Percentiles rank a stretch among this genome's conserved stretches.
phyloP scores from a whole-genome alignment of 176 grass and related monocot species.

The Raddia guianensis region DNA sequence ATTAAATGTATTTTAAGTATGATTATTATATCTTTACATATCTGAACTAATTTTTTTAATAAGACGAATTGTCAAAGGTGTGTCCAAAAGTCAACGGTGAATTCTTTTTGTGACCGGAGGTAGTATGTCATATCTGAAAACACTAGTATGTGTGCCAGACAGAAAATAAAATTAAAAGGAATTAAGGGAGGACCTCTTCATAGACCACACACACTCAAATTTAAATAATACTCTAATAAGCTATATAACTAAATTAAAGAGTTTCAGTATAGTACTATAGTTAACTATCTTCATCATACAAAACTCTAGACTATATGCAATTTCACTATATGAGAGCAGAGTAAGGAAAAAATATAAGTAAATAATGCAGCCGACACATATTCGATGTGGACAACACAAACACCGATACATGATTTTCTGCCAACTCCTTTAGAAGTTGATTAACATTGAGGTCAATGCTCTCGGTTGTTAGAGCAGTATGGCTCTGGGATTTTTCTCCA shows the following conservation, averaged over 20 bases:
- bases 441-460: background rate
- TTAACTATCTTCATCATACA: background rate
- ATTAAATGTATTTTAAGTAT: no score
- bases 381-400: background rate
- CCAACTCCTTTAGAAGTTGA: background rate
- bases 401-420: background rate
- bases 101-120: no score
- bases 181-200: background rate
- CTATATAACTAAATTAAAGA: background rate
- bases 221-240: background rate
- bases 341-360: background rate
- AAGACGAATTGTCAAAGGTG: no score
- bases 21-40: no score
- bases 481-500: background rate
- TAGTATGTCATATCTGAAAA: no score
- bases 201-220: background rate
- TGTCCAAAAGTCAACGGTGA: no score
- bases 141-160: no score
- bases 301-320: background rate
- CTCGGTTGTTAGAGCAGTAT: background rate
- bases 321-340: background rate
- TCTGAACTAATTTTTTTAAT: no score
- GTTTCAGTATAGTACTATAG: background rate
- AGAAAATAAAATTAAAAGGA: no score
- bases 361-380: background rate